Evolutionary conservation across 2,329 filamentous ascomycete genomes (phyloP).

Genomic region (Monilinia vaccinii-corymbosi): DNA sequence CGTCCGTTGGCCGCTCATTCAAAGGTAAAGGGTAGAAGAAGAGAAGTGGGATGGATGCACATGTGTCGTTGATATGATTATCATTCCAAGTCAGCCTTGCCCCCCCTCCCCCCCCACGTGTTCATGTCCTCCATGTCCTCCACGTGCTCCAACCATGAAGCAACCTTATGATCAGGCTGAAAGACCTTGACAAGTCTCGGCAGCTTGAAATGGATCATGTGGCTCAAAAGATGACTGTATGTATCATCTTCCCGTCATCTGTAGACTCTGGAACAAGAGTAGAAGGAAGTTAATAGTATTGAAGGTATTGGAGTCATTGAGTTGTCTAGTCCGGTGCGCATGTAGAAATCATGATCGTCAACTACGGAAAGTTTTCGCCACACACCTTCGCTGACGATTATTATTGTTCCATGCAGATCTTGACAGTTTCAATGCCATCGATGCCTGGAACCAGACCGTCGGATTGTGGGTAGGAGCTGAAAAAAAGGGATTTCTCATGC

Average conservation of each 20-base stretch:
- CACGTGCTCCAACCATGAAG: neutral
- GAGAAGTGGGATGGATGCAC: neutral
- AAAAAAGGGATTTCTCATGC: neutral
- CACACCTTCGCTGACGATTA: slow-evolving; percentile 4
- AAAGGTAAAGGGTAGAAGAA: neutral
- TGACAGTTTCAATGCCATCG: neutral
- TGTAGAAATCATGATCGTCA: slow-evolving; percentile 15
- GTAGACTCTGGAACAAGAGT: neutral
- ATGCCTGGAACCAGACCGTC: slow-evolving; percentile 16
- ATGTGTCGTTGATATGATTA: slow-evolving; percentile 4
- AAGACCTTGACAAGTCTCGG: neutral
- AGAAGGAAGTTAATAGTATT: neutral
- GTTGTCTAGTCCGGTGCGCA: neutral
- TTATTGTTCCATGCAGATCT: slow-evolving; percentile 6
- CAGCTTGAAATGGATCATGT: neutral
- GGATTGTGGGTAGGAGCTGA: slow-evolving; percentile 12
- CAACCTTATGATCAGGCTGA: slow-evolving; percentile 6
- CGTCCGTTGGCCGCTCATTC: neutral
- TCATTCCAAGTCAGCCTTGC: slow-evolving; percentile 4
- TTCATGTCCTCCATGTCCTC: too few relatives aligned
- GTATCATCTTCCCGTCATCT: neutral
- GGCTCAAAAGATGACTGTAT: slow-evolving; percentile 8
- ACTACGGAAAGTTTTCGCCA: slow-evolving; percentile 16
- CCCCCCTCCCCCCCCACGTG: slow-evolving; percentile 1
- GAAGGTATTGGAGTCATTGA: neutral